A percentile compares a stretch with the other conserved stretches of the same genome.
Conservation (phyloP, 139 green algal genomes). For the Chlorella ohadii region DNA sequence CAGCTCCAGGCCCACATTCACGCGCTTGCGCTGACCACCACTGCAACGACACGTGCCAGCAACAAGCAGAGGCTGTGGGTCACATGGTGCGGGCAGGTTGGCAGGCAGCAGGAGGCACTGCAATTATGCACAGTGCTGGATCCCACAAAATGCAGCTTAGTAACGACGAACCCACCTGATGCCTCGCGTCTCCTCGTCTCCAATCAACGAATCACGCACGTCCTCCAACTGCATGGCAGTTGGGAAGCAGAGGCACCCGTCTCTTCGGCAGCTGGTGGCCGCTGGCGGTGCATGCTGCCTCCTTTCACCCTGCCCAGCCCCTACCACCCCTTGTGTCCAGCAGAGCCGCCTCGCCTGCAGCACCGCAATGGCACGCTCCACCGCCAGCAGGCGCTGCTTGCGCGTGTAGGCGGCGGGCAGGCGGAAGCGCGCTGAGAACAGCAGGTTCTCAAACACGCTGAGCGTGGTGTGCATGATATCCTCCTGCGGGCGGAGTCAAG, state of each 20-base stretch:
- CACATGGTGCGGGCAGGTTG: too few species aligned
- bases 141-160: too few species aligned
- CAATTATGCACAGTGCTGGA: too few species aligned
- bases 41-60: too few species aligned
- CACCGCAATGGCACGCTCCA: constrained; percentile 44
- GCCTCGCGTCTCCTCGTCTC: constrained; percentile 63
- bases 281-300: too few species aligned
- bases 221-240: constrained; percentile 37
- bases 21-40: constrained; percentile 73
- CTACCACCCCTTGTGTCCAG: too few species aligned
- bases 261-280: too few species aligned
- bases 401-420: constrained; percentile 41
- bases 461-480: constrained; percentile 76
- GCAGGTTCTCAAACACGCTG: constrained; percentile 73
- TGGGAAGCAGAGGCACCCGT: too few species aligned
- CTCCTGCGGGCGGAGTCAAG: constrained; percentile 49
- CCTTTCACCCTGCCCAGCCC: not conserved
- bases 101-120: too few species aligned
- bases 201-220: constrained; percentile 66
- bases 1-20: constrained; percentile 85
- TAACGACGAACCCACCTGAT: constrained; percentile 54
- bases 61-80: too few species aligned
- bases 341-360: not conserved
- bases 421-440: constrained; percentile 53
- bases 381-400: constrained; percentile 41